Conservation (phyloP, 129 eudicot species). For the Escallonia herrerae region DNA sequence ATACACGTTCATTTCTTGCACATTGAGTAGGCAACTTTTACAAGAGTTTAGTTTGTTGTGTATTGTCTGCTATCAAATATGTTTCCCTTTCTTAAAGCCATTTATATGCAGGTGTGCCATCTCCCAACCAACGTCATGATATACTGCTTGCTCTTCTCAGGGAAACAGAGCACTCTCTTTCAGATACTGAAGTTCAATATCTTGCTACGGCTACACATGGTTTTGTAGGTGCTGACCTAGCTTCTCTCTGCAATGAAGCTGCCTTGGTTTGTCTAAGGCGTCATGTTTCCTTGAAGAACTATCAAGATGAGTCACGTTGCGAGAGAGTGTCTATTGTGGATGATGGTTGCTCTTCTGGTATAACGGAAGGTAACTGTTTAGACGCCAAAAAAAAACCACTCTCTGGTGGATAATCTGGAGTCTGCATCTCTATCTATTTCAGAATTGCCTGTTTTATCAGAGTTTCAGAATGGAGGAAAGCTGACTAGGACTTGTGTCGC, state of each 20-base stretch:
- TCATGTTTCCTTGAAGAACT: slow-evolving; percentile 17
- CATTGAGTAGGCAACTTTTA: not conserved
- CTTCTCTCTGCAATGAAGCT: slow-evolving; percentile 75
- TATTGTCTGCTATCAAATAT: not conserved
- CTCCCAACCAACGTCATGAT: slow-evolving; percentile 68
- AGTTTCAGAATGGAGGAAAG: slow-evolving; percentile 2
- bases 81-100: not conserved
- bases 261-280: slow-evolving; percentile 65
- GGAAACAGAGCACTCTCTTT: slow-evolving; percentile 56
- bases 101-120: slow-evolving; percentile 76
- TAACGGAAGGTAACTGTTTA: slow-evolving; percentile 2
- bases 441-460: slow-evolving; percentile 19
- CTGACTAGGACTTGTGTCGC: slow-evolving; percentile 5
- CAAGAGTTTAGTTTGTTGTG: not conserved
- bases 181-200: slow-evolving; percentile 43
- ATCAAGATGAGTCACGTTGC: slow-evolving; percentile 14
- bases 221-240: slow-evolving; percentile 96
- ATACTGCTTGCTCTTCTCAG: slow-evolving; percentile 53
- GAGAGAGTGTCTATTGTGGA: slow-evolving; percentile 4
- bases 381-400: slow-evolving; percentile 14
- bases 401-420: slow-evolving; percentile 31
- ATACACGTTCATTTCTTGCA: not conserved
- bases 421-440: slow-evolving; percentile 27
- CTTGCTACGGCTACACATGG: slow-evolving; percentile 83
- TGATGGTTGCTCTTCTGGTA: slow-evolving; percentile 13